Evolutionary conservation across 805 yeast species (phyloP).

Genomic region (Barnettozyma californica): DNA sequence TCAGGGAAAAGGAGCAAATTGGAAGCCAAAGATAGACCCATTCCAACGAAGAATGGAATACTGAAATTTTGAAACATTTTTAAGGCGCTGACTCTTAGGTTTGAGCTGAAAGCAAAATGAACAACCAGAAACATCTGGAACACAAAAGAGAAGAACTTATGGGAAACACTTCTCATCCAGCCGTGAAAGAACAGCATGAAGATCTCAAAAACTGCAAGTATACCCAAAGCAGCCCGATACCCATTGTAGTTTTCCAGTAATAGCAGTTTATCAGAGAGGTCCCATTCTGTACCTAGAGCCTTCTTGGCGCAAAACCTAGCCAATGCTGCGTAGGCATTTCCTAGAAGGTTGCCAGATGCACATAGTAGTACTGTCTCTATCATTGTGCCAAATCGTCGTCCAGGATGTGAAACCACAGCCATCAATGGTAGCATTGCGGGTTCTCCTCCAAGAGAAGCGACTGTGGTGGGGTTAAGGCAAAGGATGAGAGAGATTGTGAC

Average conservation of each 20-base stretch:
- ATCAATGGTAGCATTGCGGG: slow-evolving; percentile 41
- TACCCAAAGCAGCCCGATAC: slow-evolving; percentile 36
- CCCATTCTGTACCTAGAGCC: slow-evolving; percentile 27
- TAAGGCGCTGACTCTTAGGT: slow-evolving; percentile 28
- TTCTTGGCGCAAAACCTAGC: slow-evolving; percentile 37
- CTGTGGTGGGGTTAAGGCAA: slow-evolving; percentile 33
- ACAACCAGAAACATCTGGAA: slow-evolving; percentile 45
- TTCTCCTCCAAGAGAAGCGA: slow-evolving; percentile 32
- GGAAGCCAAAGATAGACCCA: slow-evolving; percentile 38
- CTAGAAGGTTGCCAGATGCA: slow-evolving; percentile 36
- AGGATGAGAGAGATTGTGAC: slow-evolving; percentile 38
- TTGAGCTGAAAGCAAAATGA: slow-evolving; percentile 42
- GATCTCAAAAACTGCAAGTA: slow-evolving; percentile 40
- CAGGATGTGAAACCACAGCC: slow-evolving; percentile 45
- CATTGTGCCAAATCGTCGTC: slow-evolving; percentile 43
- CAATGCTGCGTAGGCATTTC: slow-evolving; percentile 37
- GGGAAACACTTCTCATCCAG: slow-evolving; percentile 39
- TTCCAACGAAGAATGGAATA: slow-evolving; percentile 41
- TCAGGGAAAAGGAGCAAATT: slow-evolving; percentile 44
- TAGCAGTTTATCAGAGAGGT: slow-evolving; percentile 30
- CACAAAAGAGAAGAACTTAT: slow-evolving; percentile 40
- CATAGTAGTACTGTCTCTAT: slow-evolving; percentile 38
- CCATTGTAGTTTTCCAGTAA: slow-evolving; percentile 25
- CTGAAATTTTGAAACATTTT: slow-evolving; percentile 33
- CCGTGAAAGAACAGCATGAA: slow-evolving; percentile 45